Evolutionary conservation across 805 yeast genomes (phyloP).

Genomic region (Yamadazyma tumulicola): DNA sequence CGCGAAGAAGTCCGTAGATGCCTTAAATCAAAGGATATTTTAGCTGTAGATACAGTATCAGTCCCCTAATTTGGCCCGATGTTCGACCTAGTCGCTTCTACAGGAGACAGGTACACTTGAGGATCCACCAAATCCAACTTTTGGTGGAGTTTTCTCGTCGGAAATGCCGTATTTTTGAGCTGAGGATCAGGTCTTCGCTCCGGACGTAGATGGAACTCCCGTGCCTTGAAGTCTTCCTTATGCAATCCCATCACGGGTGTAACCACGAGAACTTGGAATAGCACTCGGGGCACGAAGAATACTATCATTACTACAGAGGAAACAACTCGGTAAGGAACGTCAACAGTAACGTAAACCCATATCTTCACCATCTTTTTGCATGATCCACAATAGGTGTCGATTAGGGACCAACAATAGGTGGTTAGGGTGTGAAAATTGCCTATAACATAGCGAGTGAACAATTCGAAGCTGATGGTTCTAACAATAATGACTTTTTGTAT

Average conservation of each 20-base stretch:
- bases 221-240: slow-evolving; percentile 1
- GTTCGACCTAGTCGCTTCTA: too few species aligned
- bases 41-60: too few species aligned
- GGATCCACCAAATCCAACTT: too few species aligned
- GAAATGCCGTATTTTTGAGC: too few species aligned
- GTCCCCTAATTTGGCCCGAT: too few species aligned
- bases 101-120: too few species aligned
- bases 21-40: too few species aligned
- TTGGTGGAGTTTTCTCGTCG: too few species aligned
- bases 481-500: slow-evolving; percentile 2
- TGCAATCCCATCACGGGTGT: slow-evolving; percentile 11
- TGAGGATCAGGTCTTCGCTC: too few species aligned
- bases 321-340: slow-evolving; percentile 17
- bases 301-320: slow-evolving; percentile 13
- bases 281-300: slow-evolving; percentile 19
- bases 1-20: too few species aligned
- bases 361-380: slow-evolving; percentile 1
- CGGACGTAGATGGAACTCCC: slow-evolving; percentile 11
- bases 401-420: slow-evolving; percentile 1
- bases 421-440: slow-evolving; percentile 5
- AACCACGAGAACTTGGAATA: slow-evolving; percentile 15
- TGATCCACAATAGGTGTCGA: neutral
- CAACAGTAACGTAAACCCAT: slow-evolving; percentile 4
- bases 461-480: slow-evolving; percentile 16
- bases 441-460: slow-evolving; percentile 10